phyloP scores from a whole-genome alignment of 2,329 filamentous ascomycete genomes.

The Aureobasidium sp. region DNA sequence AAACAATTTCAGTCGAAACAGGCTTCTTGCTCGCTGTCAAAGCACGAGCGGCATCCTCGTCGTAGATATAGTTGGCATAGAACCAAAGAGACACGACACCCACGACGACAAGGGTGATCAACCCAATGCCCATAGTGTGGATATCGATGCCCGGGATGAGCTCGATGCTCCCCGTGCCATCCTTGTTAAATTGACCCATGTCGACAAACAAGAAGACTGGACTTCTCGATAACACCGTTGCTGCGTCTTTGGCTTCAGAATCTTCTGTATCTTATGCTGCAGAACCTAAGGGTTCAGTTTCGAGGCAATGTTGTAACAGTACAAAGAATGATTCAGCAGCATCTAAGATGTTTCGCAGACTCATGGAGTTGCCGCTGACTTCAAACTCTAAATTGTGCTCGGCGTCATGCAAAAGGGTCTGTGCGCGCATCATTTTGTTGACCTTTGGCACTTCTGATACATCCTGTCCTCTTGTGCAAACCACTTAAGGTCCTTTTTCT shows the following conservation, averaged over 20 bases:
- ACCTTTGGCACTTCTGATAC: not conserved
- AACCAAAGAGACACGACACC: not conserved
- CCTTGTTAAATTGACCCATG: constrained; percentile 4
- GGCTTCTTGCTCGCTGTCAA: not conserved
- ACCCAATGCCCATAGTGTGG: constrained; percentile 5
- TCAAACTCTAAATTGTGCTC: not conserved
- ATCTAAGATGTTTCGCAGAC: constrained; percentile 9
- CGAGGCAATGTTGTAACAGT: not conserved
- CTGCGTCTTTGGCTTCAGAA: not conserved
- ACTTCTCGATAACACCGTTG: not conserved
- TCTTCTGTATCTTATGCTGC: not conserved
- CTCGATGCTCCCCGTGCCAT: constrained; percentile 7
- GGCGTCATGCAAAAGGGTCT: constrained; percentile 5
- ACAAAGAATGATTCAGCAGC: not conserved
- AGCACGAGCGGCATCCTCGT: constrained; percentile 3
- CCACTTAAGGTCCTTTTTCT: not conserved
- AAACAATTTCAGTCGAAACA: constrained; percentile 33
- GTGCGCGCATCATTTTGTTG: constrained; percentile 5
- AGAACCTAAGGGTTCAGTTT: not conserved
- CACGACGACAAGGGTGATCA: constrained; percentile 10
- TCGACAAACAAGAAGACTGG: not conserved
- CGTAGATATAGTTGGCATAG: constrained; percentile 14
- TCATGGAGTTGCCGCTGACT: constrained; percentile 3
- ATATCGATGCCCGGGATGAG: constrained; percentile 10
- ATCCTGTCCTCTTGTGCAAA: not conserved